These are phyloP conservation scores for Hemileccinum rubropunctum DNA, from an alignment of 768 basidiomycete genomes.

Conservation along the genomic window DNA sequence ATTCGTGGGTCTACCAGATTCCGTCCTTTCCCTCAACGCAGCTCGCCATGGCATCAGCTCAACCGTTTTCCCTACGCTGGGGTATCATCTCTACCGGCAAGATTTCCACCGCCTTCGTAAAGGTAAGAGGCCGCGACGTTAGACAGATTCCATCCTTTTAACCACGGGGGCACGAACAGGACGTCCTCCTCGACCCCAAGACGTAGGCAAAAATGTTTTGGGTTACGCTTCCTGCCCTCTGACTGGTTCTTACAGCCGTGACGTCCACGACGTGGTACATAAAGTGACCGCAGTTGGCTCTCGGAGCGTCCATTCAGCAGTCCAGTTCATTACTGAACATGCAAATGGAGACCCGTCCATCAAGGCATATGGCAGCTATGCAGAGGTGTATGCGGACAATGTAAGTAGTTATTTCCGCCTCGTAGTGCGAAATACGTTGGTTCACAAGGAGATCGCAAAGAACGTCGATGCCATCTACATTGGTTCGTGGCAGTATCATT, in stretches of 20 bases:
- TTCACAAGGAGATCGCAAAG: constrained; percentile 31
- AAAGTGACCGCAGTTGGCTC: constrained; percentile 77
- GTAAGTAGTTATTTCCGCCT: constrained; percentile 36
- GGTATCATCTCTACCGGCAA: constrained; percentile 83
- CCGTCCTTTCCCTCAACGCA: not conserved
- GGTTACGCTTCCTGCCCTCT: not conserved
- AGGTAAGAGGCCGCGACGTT: constrained; percentile 40
- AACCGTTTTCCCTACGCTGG: constrained; percentile 61
- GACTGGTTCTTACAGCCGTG: constrained; percentile 44
- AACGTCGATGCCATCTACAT: constrained; percentile 78
- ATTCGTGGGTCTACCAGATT: too few relatives aligned
- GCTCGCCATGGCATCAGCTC: constrained; percentile 18
- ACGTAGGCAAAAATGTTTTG: constrained; percentile 44
- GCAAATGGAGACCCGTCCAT: constrained; percentile 50
- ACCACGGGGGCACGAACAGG: constrained; percentile 41
- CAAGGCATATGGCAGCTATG: constrained; percentile 72
- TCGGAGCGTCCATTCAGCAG: constrained; percentile 63
- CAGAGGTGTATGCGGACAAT: constrained; percentile 67
- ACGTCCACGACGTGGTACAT: constrained; percentile 62
- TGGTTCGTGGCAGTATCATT: constrained; percentile 36
- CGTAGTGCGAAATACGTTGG: not conserved
- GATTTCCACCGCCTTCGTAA: constrained; percentile 67
- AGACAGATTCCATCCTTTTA: not conserved
- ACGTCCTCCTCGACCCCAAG: constrained; percentile 71
- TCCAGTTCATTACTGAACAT: constrained; percentile 59